phyloP scores from a whole-genome alignment of 1,284 basidiomycete genomes.

The Polyporus tsugae region DNA sequence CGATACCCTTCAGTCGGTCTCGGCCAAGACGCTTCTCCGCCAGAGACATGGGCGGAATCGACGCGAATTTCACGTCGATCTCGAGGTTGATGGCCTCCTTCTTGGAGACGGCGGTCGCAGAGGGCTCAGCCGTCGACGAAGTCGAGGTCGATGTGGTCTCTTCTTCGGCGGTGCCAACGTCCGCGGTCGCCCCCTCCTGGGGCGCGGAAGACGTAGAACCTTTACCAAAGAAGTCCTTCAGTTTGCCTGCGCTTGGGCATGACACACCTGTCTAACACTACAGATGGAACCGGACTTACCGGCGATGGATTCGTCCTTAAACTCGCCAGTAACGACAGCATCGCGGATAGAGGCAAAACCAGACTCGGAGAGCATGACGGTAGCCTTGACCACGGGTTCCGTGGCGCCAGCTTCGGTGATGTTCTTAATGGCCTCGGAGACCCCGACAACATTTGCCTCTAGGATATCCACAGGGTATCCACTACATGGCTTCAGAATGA shows the following conservation, averaged over 20 bases:
- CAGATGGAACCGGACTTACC: conserved; percentile 51
- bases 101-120: conserved; percentile 39
- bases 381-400: conserved; percentile 83
- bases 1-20: conserved; percentile 82
- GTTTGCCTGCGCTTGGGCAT: conserved; percentile 60
- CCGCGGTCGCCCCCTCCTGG: conserved; percentile 30
- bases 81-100: conserved; percentile 69
- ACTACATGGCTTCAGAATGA: conserved; percentile 44
- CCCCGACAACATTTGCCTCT: conserved; percentile 72
- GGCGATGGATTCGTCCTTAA: conserved; percentile 80
- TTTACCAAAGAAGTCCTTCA: conserved; percentile 87
- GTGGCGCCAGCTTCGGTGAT: conserved; percentile 76
- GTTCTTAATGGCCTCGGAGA: conserved; percentile 76
- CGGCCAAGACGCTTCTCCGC: conserved; percentile 78
- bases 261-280: conserved; percentile 24
- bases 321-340: conserved; percentile 76
- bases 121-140: conserved; percentile 37
- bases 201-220: conserved; percentile 49
- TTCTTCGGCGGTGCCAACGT: conserved; percentile 32
- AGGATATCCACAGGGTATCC: conserved; percentile 75
- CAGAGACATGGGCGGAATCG: conserved; percentile 74
- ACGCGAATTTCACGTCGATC: conserved; percentile 67
- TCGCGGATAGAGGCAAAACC: conserved; percentile 85
- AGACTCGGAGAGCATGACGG: conserved; percentile 82
- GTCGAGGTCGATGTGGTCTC: conserved; percentile 36